Percentiles rank a stretch among this genome's conserved stretches.
Conservation (phyloP, 208 protist genomes). For the Leishmania major region DNA sequence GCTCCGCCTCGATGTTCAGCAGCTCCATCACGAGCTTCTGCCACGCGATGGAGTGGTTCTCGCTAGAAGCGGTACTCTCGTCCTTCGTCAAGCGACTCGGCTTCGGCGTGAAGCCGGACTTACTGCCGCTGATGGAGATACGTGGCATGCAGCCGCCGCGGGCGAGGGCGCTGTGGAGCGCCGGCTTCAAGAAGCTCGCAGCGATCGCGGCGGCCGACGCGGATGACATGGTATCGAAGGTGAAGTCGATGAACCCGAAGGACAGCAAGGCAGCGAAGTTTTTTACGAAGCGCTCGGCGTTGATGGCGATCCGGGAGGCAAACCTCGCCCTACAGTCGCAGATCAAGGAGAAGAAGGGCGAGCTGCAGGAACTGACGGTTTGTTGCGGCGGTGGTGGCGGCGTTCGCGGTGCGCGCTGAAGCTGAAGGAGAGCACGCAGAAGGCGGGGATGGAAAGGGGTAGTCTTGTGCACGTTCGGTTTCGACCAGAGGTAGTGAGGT, state of each 20-base stretch:
- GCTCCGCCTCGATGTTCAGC: constrained; percentile 84
- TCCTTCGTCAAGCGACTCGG: constrained; percentile 87
- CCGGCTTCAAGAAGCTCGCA: constrained; percentile 64
- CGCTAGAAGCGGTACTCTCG: constrained; percentile 83
- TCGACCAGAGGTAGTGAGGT: not conserved
- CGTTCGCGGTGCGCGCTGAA: not conserved
- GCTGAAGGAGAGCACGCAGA: not conserved
- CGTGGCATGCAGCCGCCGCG: constrained; percentile 68
- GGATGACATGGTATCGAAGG: constrained; percentile 60
- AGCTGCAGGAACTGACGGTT: constrained; percentile 61
- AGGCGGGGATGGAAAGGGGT: not conserved
- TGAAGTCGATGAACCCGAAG: constrained; percentile 55
- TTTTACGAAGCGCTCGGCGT: constrained; percentile 69
- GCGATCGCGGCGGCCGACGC: constrained; percentile 58
- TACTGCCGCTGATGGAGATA: constrained; percentile 92
- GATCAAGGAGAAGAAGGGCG: constrained; percentile 73
- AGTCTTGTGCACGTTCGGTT: not conserved
- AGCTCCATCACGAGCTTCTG: constrained; percentile 90
- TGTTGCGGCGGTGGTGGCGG: constrained; percentile 3
- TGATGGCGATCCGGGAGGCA: constrained; percentile 62
- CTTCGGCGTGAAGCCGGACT: constrained; percentile 90
- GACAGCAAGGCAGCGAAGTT: constrained; percentile 72
- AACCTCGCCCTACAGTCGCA: constrained; percentile 57
- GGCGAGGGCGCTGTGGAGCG: constrained; percentile 83
- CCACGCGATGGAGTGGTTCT: constrained; percentile 89